Conservation (phyloP, 768 basidiomycete genomes). For the Kwoniella heveanensis region DNA sequence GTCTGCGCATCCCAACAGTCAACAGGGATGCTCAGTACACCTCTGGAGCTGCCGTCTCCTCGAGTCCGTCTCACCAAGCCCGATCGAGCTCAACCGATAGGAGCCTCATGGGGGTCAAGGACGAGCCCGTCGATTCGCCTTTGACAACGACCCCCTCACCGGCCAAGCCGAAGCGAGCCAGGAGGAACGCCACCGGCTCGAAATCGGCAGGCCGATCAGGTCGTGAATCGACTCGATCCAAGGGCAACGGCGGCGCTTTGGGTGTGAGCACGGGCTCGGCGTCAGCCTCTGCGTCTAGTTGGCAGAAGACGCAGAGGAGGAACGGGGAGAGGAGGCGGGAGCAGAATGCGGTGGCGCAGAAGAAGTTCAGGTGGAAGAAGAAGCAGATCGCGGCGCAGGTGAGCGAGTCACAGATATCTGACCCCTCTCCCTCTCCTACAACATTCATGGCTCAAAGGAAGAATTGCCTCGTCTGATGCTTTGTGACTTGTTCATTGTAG, state of each 20-base stretch:
- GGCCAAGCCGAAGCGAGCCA: background rate
- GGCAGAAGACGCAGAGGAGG: conserved; percentile 3
- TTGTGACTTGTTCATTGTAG: conserved; percentile 4
- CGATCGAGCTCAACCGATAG: background rate
- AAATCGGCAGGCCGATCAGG: background rate
- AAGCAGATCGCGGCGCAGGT: conserved; percentile 25
- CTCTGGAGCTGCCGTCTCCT: background rate
- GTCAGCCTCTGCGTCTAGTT: background rate
- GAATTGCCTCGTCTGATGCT: too few species aligned
- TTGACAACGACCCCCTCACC: background rate
- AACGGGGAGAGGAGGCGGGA: conserved; percentile 21
- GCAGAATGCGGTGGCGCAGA: conserved; percentile 34
- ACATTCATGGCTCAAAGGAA: too few species aligned
- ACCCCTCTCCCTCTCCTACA: too few species aligned
- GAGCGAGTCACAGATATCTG: background rate
- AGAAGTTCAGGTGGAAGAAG: conserved; percentile 32
- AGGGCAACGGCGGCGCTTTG: background rate
- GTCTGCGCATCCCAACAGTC: background rate
- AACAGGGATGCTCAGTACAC: background rate
- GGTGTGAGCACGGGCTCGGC: background rate
- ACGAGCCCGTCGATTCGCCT: background rate
- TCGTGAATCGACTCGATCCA: background rate
- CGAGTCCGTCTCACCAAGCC: background rate
- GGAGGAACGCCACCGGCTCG: background rate
- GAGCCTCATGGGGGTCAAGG: background rate